A percentile compares a stretch with the other conserved stretches of the same genome.
phyloP scores from a whole-genome alignment of 345 rosid genomes.

The Rhodomyrtus tomentosa region DNA sequence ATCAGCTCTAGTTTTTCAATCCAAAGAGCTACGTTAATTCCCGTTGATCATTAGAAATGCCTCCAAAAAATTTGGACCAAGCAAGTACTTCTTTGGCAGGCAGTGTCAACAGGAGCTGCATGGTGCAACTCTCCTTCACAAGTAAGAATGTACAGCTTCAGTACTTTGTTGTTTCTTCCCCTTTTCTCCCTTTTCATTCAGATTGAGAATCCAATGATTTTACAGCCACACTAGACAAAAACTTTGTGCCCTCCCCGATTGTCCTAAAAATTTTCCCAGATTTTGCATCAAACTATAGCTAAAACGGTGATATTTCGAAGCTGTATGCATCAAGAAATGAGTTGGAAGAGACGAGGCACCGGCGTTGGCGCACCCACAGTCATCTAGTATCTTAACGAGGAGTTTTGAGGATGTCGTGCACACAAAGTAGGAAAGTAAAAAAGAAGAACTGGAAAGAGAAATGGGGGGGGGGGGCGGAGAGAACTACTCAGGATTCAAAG shows the following conservation, averaged over 20 bases:
- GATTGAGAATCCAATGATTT: neutral
- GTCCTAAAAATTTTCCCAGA: neutral
- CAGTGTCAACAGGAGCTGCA: neutral
- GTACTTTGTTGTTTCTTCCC: neutral
- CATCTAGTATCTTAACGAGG: neutral
- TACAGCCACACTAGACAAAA: neutral
- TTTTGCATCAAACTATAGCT: neutral
- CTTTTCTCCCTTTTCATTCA: neutral
- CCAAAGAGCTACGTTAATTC: neutral
- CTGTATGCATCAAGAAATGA: neutral
- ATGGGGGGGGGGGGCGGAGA: no score
- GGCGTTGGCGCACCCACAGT: neutral
- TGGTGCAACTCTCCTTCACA: neutral
- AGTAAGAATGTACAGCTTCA: neutral
- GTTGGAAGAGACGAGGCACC: neutral
- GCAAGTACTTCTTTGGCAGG: neutral
- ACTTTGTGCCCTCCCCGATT: neutral
- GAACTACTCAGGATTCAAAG: neutral
- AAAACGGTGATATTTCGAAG: no score
- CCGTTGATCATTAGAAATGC: neutral
- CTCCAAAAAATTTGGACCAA: neutral
- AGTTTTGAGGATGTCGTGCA: neutral
- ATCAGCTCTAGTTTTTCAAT: neutral
- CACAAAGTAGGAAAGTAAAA: neutral
- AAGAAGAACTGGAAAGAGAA: neutral